These are phyloP conservation scores for Melampsora medusae DNA, from an alignment of 1,284 basidiomycete species.

Conservation along the genomic window DNA sequence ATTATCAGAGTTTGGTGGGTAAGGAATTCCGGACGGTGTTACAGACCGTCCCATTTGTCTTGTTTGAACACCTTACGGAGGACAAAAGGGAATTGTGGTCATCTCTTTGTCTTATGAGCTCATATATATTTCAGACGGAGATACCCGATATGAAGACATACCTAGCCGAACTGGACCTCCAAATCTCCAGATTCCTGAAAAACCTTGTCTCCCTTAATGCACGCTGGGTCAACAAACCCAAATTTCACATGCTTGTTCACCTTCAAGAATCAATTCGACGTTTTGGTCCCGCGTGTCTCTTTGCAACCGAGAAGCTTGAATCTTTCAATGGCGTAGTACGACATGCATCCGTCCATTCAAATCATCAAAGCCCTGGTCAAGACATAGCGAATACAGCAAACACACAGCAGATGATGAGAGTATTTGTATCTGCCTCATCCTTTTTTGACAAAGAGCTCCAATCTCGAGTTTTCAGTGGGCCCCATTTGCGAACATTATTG, in stretches of 20 bases:
- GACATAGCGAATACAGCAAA: not conserved
- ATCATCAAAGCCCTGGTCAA: not conserved
- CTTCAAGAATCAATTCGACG: conserved; percentile 47
- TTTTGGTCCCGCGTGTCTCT: conserved; percentile 7
- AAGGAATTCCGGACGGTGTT: conserved; percentile 52
- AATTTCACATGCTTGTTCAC: conserved; percentile 53
- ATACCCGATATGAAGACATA: not conserved
- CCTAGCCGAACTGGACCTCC: conserved; percentile 17
- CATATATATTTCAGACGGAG: not conserved
- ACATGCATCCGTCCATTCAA: conserved; percentile 9
- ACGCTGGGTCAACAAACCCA: conserved; percentile 58
- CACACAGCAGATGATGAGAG: not conserved
- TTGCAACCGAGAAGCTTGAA: conserved; percentile 19
- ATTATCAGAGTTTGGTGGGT: conserved; percentile 54
- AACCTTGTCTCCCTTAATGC: conserved; percentile 51
- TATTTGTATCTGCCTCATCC: too few species aligned
- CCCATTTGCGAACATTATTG: too few species aligned
- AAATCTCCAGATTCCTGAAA: conserved; percentile 53
- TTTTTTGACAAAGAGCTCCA: too few species aligned
- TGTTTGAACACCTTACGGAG: conserved; percentile 51
- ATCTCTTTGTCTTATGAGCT: conserved; percentile 51
- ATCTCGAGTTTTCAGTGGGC: too few species aligned
- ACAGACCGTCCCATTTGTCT: conserved; percentile 51
- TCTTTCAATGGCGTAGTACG: conserved; percentile 7
- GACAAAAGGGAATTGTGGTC: conserved; percentile 52